Conservation (phyloP, 164 flowering plant species). For the Malania oleifera region DNA sequence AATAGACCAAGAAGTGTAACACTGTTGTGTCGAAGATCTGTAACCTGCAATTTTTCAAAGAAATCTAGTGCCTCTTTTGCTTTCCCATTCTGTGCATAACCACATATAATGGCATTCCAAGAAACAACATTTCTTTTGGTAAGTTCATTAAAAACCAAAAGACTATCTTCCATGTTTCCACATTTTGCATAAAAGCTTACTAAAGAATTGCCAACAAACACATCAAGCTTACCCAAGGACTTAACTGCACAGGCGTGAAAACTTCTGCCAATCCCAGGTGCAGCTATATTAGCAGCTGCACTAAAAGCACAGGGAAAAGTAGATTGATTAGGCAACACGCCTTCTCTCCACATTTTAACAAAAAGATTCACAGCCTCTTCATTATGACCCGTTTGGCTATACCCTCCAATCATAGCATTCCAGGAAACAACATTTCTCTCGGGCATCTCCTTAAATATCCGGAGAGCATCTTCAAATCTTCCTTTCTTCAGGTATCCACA, state of each 20-base stretch:
- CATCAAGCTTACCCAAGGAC: slow-evolving; percentile 35
- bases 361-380: slow-evolving; percentile 79
- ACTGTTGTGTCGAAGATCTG: slow-evolving; percentile 41
- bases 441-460: slow-evolving; percentile 52
- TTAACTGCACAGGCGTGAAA: slow-evolving; percentile 78
- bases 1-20: slow-evolving; percentile 64
- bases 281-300: slow-evolving; percentile 68
- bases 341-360: slow-evolving; percentile 60
- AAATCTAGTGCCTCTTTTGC: slow-evolving; percentile 53
- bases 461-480: slow-evolving; percentile 48
- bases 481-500: slow-evolving; percentile 50
- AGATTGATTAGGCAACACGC: slow-evolving; percentile 40
- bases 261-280: slow-evolving; percentile 63
- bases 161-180: slow-evolving; percentile 75
- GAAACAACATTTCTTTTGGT: slow-evolving; percentile 52
- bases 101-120: slow-evolving; percentile 81
- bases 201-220: slow-evolving; percentile 62
- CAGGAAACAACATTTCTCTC: slow-evolving; percentile 73
- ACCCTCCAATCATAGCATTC: slow-evolving; percentile 88
- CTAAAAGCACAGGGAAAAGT: slow-evolving; percentile 63
- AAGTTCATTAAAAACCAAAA: slow-evolving; percentile 42
- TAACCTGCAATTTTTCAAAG: slow-evolving; percentile 31
- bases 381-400: slow-evolving; percentile 60
- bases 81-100: slow-evolving; percentile 76
- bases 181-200: slow-evolving; percentile 83